Conservation (phyloP, 2,329 filamentous ascomycete species). For the Pseudogymnoascus sp. region DNA sequence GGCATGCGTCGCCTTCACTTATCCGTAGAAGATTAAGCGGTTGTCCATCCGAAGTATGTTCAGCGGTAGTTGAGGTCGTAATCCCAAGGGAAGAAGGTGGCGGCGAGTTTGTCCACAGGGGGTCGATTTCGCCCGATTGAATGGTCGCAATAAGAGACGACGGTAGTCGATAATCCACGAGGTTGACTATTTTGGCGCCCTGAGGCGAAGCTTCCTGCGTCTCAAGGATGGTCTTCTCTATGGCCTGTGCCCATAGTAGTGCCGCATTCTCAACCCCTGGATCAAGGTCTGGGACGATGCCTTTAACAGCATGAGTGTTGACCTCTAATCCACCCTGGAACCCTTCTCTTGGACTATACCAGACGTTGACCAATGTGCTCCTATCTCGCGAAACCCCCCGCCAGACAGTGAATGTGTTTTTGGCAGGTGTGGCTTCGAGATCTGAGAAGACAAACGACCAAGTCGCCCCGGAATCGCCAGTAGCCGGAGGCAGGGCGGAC, state of each 20-base stretch:
- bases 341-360: conserved; percentile 30
- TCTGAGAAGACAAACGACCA: conserved; percentile 1
- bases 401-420: conserved; percentile 39
- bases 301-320: conserved; percentile 60
- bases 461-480: neutral
- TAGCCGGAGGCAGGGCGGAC: conserved; percentile 23
- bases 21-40: conserved; percentile 59
- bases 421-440: neutral
- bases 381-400: conserved; percentile 61
- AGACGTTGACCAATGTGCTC: conserved; percentile 61
- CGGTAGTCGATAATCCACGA: conserved; percentile 33
- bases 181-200: conserved; percentile 28
- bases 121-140: conserved; percentile 10
- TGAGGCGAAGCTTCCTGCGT: neutral
- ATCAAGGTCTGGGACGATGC: conserved; percentile 60
- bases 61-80: conserved; percentile 19
- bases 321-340: conserved; percentile 30
- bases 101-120: conserved; percentile 17
- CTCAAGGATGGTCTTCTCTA: neutral
- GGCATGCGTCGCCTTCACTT: conserved; percentile 63
- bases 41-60: conserved; percentile 32
- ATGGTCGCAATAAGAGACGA: conserved; percentile 11
- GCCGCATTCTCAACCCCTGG: conserved; percentile 56
- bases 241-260: conserved; percentile 41
- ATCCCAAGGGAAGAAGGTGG: conserved; percentile 5